A percentile compares a stretch with the other conserved stretches of the same genome.
phyloP scores from a whole-genome alignment of 108 stramenopile genomes.

The Cyclostephanos tholiformis region DNA sequence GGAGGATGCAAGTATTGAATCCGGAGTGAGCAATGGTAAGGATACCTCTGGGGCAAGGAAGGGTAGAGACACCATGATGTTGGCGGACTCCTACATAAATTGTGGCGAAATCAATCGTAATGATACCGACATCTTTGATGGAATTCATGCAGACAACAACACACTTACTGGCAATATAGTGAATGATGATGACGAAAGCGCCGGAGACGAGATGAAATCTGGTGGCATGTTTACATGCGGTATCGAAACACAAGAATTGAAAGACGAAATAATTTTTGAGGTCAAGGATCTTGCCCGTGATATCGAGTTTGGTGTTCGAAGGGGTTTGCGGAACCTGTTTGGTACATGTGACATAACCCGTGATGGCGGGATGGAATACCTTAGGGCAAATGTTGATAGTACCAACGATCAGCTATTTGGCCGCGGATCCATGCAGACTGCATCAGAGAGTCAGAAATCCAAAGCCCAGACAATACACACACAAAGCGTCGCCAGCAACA shows the following conservation, averaged over 20 bases:
- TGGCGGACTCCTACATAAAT: neutral
- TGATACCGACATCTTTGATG: too few relatives aligned
- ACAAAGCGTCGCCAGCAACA: too few relatives aligned
- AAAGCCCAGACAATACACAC: too few relatives aligned
- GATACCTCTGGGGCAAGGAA: too few relatives aligned
- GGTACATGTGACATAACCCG: neutral
- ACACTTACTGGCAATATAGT: too few relatives aligned
- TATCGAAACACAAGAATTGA: neutral
- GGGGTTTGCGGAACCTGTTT: slow-evolving; percentile 1
- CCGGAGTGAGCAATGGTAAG: neutral
- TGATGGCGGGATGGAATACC: too few relatives aligned
- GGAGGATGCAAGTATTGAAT: neutral
- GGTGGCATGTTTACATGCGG: slow-evolving; percentile 1
- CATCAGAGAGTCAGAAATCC: too few relatives aligned
- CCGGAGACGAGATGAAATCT: neutral
- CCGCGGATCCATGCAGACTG: too few relatives aligned
- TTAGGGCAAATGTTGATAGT: too few relatives aligned
- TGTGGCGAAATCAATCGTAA: neutral
- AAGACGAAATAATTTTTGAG: slow-evolving; percentile 1
- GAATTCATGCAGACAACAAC: too few relatives aligned
- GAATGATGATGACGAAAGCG: too few relatives aligned
- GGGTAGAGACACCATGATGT: neutral
- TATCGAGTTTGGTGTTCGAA: neutral
- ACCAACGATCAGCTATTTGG: too few relatives aligned
- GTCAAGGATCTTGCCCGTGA: slow-evolving; percentile 1